phyloP scores from a whole-genome alignment of 768 basidiomycete genomes.

The Hydnum rufescens region DNA sequence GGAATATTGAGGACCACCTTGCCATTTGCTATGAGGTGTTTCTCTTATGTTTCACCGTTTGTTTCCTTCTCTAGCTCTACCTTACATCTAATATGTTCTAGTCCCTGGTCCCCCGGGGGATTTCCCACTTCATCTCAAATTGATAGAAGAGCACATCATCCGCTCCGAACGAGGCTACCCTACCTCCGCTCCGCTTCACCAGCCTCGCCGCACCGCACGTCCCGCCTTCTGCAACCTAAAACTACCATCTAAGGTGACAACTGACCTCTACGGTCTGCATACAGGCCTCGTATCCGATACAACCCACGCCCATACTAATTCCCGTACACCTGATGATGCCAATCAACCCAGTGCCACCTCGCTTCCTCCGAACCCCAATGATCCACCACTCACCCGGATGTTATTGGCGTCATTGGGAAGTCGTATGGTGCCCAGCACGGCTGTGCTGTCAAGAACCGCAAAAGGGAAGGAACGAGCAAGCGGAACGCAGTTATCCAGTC shows the following conservation, averaged over 20 bases:
- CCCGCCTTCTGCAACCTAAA: not conserved
- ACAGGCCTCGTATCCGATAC: constrained; percentile 80
- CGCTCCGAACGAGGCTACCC: constrained; percentile 65
- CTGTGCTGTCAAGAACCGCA: constrained; percentile 3
- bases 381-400: not conserved
- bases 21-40: constrained; percentile 49
- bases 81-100: constrained; percentile 17
- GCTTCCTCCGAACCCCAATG: not conserved
- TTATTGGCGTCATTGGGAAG: not conserved
- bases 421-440: not conserved
- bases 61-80: no score
- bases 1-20: constrained; percentile 50
- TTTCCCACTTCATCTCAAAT: constrained; percentile 42
- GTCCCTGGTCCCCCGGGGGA: constrained; percentile 53
- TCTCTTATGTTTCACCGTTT: not conserved
- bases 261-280: constrained; percentile 15
- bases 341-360: constrained; percentile 1
- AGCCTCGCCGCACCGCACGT: constrained; percentile 61
- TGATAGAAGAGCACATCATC: constrained; percentile 58
- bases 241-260: not conserved
- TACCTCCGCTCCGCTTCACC: constrained; percentile 74
- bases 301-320: constrained; percentile 57
- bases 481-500: not conserved
- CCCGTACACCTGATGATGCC: constrained; percentile 36
- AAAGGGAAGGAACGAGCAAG: constrained; percentile 14